Evolutionary conservation across 805 yeast species (phyloP).

Genomic region (Candida rishiriensis): DNA sequence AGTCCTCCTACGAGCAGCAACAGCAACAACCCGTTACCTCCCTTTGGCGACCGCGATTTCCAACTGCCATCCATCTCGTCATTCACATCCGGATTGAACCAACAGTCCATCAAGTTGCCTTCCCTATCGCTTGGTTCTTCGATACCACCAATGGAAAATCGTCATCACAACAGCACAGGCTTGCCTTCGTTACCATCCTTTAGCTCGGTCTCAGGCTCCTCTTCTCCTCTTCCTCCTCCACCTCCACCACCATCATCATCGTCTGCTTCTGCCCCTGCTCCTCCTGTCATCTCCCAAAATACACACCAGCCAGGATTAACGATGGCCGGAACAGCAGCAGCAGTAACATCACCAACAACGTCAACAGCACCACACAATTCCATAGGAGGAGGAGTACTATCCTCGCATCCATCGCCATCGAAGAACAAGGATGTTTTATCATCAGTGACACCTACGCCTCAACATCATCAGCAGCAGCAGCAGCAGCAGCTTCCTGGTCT

Average conservation of each 20-base stretch:
- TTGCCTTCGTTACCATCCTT: slow-evolving; percentile 2
- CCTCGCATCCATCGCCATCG: too few relatives aligned
- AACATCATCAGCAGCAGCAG: slow-evolving; percentile 1
- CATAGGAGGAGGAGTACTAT: too few relatives aligned
- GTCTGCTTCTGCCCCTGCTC: too few relatives aligned
- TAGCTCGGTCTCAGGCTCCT: not conserved
- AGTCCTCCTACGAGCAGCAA: not conserved
- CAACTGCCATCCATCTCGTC: slow-evolving; percentile 39
- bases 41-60: slow-evolving; percentile 15
- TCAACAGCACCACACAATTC: slow-evolving; percentile 1
- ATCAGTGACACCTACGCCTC: not conserved
- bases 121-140: slow-evolving; percentile 6
- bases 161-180: not conserved
- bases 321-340: not conserved
- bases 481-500: slow-evolving; percentile 2
- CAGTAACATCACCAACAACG: slow-evolving; percentile 2
- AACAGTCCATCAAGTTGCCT: slow-evolving; percentile 13
- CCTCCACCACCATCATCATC: not conserved
- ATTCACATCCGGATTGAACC: slow-evolving; percentile 10
- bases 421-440: too few relatives aligned
- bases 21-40: slow-evolving; percentile 2
- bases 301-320: too few relatives aligned
- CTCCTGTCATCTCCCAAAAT: too few relatives aligned
- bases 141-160: not conserved
- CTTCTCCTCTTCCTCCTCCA: slow-evolving; percentile 7